Evolutionary conservation across 768 basidiomycete species (phyloP).

Genomic region (Tephrocybe sp.): DNA sequence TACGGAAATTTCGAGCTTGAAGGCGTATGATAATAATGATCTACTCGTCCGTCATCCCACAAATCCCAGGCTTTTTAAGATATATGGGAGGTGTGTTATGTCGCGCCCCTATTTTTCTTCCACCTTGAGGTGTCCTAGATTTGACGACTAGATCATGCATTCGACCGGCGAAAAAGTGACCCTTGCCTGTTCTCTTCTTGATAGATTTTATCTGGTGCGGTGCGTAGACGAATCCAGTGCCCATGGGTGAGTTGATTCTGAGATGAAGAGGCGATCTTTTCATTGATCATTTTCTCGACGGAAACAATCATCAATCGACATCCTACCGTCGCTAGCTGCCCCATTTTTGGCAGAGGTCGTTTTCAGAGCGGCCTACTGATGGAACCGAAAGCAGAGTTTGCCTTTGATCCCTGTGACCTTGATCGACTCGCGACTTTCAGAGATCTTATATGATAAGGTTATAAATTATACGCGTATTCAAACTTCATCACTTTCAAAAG

Average conservation of each 20-base stretch:
- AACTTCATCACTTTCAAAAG: constrained; percentile 16
- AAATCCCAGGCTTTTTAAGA: constrained; percentile 31
- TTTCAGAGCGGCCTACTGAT: constrained; percentile 42
- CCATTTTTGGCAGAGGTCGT: constrained; percentile 42
- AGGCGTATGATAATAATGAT: constrained; percentile 39
- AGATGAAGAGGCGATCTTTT: no score
- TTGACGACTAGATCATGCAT: constrained; percentile 47
- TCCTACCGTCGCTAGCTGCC: constrained; percentile 27
- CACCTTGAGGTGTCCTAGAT: no score
- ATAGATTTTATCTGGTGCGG: background rate
- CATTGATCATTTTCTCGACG: background rate
- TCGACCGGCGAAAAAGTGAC: constrained; percentile 40
- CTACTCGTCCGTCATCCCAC: constrained; percentile 41
- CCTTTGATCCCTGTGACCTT: constrained; percentile 31
- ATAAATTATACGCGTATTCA: background rate
- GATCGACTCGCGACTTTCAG: constrained; percentile 29
- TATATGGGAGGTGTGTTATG: constrained; percentile 32
- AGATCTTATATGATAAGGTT: constrained; percentile 32
- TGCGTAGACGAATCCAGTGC: no score
- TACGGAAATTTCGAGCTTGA: constrained; percentile 26
- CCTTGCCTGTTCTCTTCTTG: background rate
- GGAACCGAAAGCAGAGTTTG: constrained; percentile 27
- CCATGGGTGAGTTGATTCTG: no score
- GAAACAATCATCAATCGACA: constrained; percentile 32
- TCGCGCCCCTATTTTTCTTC: no score